Conservation (phyloP, 2,329 filamentous ascomycete species). For the Salinomyces thailandicus region DNA sequence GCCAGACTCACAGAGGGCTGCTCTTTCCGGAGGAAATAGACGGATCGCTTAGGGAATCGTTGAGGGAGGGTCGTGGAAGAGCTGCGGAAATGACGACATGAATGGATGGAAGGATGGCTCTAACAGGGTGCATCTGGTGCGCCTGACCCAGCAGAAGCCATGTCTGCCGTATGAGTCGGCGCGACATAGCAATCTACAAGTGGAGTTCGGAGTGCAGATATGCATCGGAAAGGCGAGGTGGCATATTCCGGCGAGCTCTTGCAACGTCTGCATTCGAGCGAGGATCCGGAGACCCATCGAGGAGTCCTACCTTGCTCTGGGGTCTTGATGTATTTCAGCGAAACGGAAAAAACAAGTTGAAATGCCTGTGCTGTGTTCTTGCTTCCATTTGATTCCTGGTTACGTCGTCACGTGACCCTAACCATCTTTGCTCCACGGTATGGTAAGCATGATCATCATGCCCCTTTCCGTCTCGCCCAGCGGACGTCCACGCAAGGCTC, state of each 20-base stretch:
- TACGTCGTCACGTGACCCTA: not conserved
- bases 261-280: conserved; percentile 14
- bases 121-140: too few relatives aligned
- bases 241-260: conserved; percentile 14
- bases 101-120: not conserved
- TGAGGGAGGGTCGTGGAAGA: conserved; percentile 1
- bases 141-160: too few relatives aligned
- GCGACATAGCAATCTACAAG: conserved; percentile 3
- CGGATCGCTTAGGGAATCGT: conserved; percentile 30
- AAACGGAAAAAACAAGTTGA: conserved; percentile 1
- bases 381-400: not conserved
- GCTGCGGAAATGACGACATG: conserved; percentile 6
- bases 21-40: conserved; percentile 99
- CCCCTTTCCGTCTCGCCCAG: too few relatives aligned
- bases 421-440: too few relatives aligned
- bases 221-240: conserved; percentile 23
- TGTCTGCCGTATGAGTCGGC: conserved; percentile 7
- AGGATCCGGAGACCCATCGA: conserved; percentile 28
- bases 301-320: conserved; percentile 36
- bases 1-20: conserved; percentile 98
- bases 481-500: too few relatives aligned
- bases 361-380: not conserved
- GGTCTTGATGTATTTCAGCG: conserved; percentile 6
- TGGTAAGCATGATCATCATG: too few relatives aligned
- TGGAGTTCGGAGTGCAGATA: conserved; percentile 9